Evolutionary conservation across 1,284 basidiomycete genomes (phyloP), one percentile per base, ranked within the genome.

Genomic region (Veloboletus limbatus): DNA sequence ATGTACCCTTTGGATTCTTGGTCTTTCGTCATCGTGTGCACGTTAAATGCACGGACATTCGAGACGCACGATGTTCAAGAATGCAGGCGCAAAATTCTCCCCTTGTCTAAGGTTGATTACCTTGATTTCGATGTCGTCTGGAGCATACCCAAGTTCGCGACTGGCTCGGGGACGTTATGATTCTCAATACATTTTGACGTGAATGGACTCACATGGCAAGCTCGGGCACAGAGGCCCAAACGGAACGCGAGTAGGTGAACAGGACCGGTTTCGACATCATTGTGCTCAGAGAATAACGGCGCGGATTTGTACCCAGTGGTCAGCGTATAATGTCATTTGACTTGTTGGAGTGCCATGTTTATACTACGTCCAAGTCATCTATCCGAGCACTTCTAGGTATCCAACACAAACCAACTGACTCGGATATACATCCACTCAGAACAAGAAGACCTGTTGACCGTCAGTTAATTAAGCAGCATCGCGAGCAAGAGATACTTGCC

Each of bases 41-140:
- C 24, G n/a, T n/a, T n/a, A 9, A 2, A 24, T 11, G 17, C 18
- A 17, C 3, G 17, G 11, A 13, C 17, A 26, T 32, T n/a, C n/a
- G n/a, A n/a, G 6, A 62, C 69, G 42, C 45, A 77, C 74, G 52
- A 81, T 63, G 54, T 75, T 72, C 47, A 84, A 55, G 63, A 77
- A 83, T 8, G 71, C 66, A 9, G 82, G 81, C 28, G 69, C 66
- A 54, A 86, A 85, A 67, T 87, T 87, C 52, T 75, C 77, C 28
- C 81, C 82, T 48, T 80, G 66, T 41, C 63, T 50, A 28, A 80
- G 72, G 57, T 77, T 69, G 51, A 76, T 51, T 30, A 59, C 53
- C 52, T 67, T 67, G 41, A 47, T 55, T 44, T 74, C 67, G 37
- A 77, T 55, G 18, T 60, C 64, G 20, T 60, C 63, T 8, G 62